Percentiles rank a stretch among this genome's conserved stretches.
Evolutionary conservation across 2,329 filamentous ascomycete genomes (phyloP).

Genomic region (Daldinia eschscholtzii): DNA sequence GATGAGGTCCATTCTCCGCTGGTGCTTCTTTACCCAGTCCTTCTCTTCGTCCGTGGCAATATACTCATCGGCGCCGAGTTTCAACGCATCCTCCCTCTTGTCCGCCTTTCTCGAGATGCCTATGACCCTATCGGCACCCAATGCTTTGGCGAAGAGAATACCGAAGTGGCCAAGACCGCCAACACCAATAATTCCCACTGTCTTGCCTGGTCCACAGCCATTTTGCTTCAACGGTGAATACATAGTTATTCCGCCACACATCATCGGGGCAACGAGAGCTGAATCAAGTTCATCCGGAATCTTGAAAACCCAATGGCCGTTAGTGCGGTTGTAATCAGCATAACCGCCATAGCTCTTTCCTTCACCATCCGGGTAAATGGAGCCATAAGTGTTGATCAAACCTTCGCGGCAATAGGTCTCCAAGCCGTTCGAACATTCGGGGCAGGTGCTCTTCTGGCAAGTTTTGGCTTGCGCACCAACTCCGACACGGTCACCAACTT

Average conservation of each 20-base stretch:
- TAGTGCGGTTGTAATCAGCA: constrained; percentile 53
- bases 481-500: constrained; percentile 55
- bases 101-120: constrained; percentile 66
- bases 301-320: constrained; percentile 61
- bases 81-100: constrained; percentile 68
- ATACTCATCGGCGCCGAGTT: constrained; percentile 68
- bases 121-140: constrained; percentile 72
- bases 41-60: constrained; percentile 62
- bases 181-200: constrained; percentile 75
- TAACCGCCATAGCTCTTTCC: constrained; percentile 72
- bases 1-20: constrained; percentile 68
- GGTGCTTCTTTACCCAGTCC: constrained; percentile 67
- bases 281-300: constrained; percentile 59
- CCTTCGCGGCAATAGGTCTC: constrained; percentile 58
- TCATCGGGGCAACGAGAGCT: constrained; percentile 69
- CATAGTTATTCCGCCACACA: constrained; percentile 77
- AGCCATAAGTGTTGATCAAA: constrained; percentile 66
- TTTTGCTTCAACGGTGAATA: constrained; percentile 73
- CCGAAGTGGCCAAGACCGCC: constrained; percentile 79
- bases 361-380: constrained; percentile 63
- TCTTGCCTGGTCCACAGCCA: constrained; percentile 75
- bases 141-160: constrained; percentile 75
- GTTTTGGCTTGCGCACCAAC: constrained; percentile 71
- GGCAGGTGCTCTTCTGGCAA: constrained; percentile 62
- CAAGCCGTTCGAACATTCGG: constrained; percentile 57